phyloP scores from a whole-genome alignment of 2,329 filamentous ascomycete genomes.

The Penicillium sp. region DNA sequence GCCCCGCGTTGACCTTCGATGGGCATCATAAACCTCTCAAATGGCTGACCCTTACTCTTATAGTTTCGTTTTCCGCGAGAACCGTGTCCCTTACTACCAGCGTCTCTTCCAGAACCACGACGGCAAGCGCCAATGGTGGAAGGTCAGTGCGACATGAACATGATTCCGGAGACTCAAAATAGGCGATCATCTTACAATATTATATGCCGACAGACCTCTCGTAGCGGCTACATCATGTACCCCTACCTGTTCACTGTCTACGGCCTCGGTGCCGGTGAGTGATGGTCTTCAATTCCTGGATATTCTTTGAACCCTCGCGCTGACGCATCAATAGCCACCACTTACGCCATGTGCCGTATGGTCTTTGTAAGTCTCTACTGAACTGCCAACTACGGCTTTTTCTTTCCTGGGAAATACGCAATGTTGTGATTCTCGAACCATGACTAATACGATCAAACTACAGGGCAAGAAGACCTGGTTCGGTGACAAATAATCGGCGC shows the following conservation, averaged over 20 bases:
- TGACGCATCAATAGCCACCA: slow-evolving; percentile 21
- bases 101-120: slow-evolving; percentile 61
- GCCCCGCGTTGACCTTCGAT: not conserved
- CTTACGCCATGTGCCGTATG: slow-evolving; percentile 42
- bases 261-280: slow-evolving; percentile 45
- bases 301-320: slow-evolving; percentile 3
- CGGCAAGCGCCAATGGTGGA: slow-evolving; percentile 61
- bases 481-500: slow-evolving; percentile 28
- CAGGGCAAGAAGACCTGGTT: slow-evolving; percentile 62
- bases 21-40: not conserved
- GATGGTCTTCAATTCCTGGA: not conserved
- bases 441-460: slow-evolving; percentile 20
- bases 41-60: slow-evolving; percentile 15
- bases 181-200: slow-evolving; percentile 12
- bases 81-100: slow-evolving; percentile 63
- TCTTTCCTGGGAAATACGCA: not conserved
- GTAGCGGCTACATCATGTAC: slow-evolving; percentile 54
- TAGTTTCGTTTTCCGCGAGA: slow-evolving; percentile 57
- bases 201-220: slow-evolving; percentile 41
- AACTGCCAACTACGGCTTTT: not conserved
- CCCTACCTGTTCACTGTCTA: slow-evolving; percentile 53
- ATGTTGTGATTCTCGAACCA: not conserved
- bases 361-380: slow-evolving; percentile 34
- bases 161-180: not conserved
- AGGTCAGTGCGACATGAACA: slow-evolving; percentile 47